A percentile compares a stretch with the other conserved stretches of the same genome.
Conservation (phyloP, 805 yeast species). For the Metschnikowia lochheadii region DNA sequence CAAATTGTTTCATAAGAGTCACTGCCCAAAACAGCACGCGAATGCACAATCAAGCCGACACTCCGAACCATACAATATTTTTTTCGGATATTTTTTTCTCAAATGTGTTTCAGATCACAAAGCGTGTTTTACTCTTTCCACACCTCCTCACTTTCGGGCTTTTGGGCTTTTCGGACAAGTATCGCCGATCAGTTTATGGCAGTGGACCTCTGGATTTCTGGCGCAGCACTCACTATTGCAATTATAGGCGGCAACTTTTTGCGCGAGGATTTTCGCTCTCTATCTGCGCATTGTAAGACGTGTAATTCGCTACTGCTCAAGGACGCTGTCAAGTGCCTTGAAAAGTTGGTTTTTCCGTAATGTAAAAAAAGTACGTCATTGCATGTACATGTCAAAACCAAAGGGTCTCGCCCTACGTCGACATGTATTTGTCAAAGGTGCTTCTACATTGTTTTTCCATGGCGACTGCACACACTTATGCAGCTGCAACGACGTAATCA, state of each 20-base stretch:
- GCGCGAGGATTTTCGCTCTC: not conserved
- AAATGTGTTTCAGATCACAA: no score
- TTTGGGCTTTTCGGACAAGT: no score
- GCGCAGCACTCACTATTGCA: not conserved
- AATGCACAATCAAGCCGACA: no score
- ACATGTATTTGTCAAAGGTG: not conserved
- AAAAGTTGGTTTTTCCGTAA: not conserved
- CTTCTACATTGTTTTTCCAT: not conserved
- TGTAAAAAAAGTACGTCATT: not conserved
- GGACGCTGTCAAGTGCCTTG: not conserved
- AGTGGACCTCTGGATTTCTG: no score
- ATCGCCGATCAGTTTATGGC: no score
- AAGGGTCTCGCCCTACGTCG: not conserved
- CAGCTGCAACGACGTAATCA: conserved; percentile 18
- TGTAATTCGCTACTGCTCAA: not conserved
- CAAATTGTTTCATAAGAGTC: no score
- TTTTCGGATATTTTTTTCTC: no score
- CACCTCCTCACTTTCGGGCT: no score
- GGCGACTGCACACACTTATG: conserved; percentile 8
- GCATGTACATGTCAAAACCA: not conserved
- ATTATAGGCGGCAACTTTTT: not conserved
- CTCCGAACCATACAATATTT: no score
- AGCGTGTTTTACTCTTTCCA: no score
- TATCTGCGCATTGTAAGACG: not conserved
- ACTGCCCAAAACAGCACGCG: no score